Base-by-base conservation (phyloP, 1,284 basidiomycete genomes). In the Stygiomarasmius scandens region DNA sequence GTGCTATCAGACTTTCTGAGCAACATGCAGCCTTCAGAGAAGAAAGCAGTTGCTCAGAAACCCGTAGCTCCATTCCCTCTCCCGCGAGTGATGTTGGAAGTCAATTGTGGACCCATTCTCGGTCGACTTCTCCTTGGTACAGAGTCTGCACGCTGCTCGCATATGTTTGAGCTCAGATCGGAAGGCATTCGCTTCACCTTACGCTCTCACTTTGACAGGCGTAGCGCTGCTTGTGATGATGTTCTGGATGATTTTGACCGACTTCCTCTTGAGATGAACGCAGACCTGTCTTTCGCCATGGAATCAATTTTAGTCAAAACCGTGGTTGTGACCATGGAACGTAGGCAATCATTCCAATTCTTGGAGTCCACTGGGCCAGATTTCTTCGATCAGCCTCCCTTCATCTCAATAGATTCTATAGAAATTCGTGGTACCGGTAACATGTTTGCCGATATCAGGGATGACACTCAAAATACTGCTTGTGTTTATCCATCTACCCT, bases 361-460 rank as follows among this genome's bases (percentile, higher is more conserved):
- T 38, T 68, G 68, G n/a, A 67, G 66, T 59, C 63, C 63, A 16
- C 38, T 12, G 6, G 8, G n/a, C 5, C 66, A 34, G 71, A 74
- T 29, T 74, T 74, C 58, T 59, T 72, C 55, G 75, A 77, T 50
- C 79, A 83, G 60, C 83, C 81, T 3, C 74, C 81, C 0, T 61
- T 90, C 2, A 61, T 89, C 6, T 85, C 83, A 0, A 63, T 88
- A 49, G 88, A 88, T 52, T 72, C 76, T 0, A 55, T 90, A 20
- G 81, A 87, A 59, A 61, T 82, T 22, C 66, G 62, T 25, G 81
- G 78, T 2, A 65, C 65, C 11, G 78, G 78, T 2, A 74, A 72
- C 55, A 77, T 77, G 11, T 64, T 80, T 8, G 86, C 85, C 10
- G 73, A 76, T 49, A 72, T 83, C 32, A 71, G 73, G 38, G 81